Base-by-base conservation (phyloP, 163 green algal genomes). In the Scenedesmus sp. region DNA sequence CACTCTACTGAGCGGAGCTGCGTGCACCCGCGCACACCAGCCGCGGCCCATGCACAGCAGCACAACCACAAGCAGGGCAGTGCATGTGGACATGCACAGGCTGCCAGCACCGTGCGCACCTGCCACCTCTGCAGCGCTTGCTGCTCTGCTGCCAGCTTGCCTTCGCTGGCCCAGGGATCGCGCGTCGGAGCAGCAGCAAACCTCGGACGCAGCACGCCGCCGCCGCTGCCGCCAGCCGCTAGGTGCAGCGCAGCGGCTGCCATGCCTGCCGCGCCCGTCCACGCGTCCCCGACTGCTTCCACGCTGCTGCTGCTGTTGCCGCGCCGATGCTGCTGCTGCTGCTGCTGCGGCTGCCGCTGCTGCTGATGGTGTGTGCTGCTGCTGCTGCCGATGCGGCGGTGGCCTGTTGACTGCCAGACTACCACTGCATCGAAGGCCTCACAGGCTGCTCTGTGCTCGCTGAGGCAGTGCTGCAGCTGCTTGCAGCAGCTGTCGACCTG, bases 141-240 rank as follows among this genome's bases (percentile, higher is more conserved):
- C 37, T 97, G 95, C 86, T 95, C 92, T 59, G 93, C 86, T 35
- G 96, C 95, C 82, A 97, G 90, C 35, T 87, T 90, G 49, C 93
- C 94, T 90, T 98, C 96, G 42, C 92, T 94, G 0, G 94, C 89
- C 95, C 95, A 97, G 0, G 96, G 96, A 86, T 97, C 96, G 5
- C 30, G 70, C 16, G 97, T 95, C 1, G 94, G 84, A 43, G 84
- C 84, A 81, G 65, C 65, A 68, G 65, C 40, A 46, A 89, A 89
- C 5, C 84, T 44, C n/a, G 83, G 81, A 20, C 91, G 72, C 35
- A 73, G 24, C 43, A 73, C n/a, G 35, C 73, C 79, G 49, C 49
- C 49, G 49, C 49, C 15, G 49, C 49, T 56, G 49, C 49, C 15
- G 49, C 49, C 49, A 30, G 72, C 85, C 87, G 89, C 59, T 56